A percentile compares a stretch with the other conserved stretches of the same genome.
These are phyloP conservation scores for Colletotrichum kahawae DNA, from an alignment of 2,329 filamentous ascomycete genomes.

Conservation along the genomic window DNA sequence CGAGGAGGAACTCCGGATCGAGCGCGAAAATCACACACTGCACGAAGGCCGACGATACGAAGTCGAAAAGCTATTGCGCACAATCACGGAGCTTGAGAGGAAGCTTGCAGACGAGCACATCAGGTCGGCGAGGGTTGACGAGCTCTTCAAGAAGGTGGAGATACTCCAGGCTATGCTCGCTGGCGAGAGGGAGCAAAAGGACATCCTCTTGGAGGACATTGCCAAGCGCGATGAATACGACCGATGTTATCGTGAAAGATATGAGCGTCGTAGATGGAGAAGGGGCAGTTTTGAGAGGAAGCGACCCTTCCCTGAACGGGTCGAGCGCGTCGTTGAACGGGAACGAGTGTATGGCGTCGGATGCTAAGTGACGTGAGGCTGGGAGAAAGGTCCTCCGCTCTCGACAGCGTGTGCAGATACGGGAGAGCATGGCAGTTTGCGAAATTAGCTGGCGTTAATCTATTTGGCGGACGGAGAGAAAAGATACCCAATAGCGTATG, in stretches of 20 bases:
- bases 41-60: slow-evolving; percentile 3
- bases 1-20: slow-evolving; percentile 10
- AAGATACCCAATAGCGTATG: not conserved
- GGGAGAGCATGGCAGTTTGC: not conserved
- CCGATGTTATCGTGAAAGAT: not conserved
- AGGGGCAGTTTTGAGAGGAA: slow-evolving; percentile 11
- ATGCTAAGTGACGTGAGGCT: not conserved
- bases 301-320: not conserved
- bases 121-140: not conserved
- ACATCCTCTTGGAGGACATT: slow-evolving; percentile 8
- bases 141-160: slow-evolving; percentile 14
- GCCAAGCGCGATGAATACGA: slow-evolving; percentile 15
- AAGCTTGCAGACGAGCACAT: slow-evolving; percentile 11
- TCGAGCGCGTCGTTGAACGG: not conserved
- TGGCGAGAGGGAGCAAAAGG: slow-evolving; percentile 3
- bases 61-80: slow-evolving; percentile 5
- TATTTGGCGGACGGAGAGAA: not conserved
- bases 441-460: not conserved
- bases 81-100: not conserved
- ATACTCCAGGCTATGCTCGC: slow-evolving; percentile 8
- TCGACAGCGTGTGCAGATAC: not conserved
- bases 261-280: slow-evolving; percentile 1
- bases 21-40: not conserved
- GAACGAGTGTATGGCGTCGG: not conserved
- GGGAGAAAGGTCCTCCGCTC: not conserved